Percentiles rank a stretch among this genome's conserved stretches.
These are phyloP conservation scores for Picochlorum sp. DNA, from an alignment of 139 green algal genomes.

Conservation along the genomic window DNA sequence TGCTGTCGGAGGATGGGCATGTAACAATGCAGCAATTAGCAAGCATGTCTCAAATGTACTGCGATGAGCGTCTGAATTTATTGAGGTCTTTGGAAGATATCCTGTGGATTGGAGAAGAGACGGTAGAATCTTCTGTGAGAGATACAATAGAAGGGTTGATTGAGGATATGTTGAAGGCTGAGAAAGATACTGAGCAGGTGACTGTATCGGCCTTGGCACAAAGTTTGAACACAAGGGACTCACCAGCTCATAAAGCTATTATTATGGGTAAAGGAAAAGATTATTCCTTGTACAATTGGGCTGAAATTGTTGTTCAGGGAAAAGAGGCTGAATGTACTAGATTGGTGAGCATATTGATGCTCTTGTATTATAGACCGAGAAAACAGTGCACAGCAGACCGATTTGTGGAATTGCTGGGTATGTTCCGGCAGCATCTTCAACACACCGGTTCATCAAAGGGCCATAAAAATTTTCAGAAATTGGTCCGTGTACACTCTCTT, in stretches of 20 bases:
- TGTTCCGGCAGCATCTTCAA: slow-evolving; percentile 39
- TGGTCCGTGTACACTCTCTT: not conserved
- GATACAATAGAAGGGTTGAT: slow-evolving; percentile 37
- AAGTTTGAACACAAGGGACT: not conserved
- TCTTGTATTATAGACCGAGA: slow-evolving; percentile 45
- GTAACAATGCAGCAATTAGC: not conserved
- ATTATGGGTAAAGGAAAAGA: not conserved
- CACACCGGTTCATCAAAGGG: not conserved
- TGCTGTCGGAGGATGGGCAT: not conserved
- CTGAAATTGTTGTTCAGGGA: not conserved
- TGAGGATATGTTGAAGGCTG: slow-evolving; percentile 13
- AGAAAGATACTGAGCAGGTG: slow-evolving; percentile 17
- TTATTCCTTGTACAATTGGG: not conserved
- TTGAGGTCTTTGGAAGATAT: slow-evolving; percentile 43
- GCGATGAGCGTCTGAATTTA: slow-evolving; percentile 39
- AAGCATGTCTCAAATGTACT: slow-evolving; percentile 25
- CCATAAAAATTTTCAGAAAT: not conserved
- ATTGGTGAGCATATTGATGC: slow-evolving; percentile 42
- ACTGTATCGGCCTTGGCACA: slow-evolving; percentile 6
- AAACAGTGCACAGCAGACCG: slow-evolving; percentile 36
- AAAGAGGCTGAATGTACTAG: slow-evolving; percentile 38
- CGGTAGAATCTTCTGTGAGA: slow-evolving; percentile 15
- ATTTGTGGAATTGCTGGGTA: slow-evolving; percentile 33
- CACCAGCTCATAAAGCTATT: not conserved
- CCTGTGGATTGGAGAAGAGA: slow-evolving; percentile 40